A percentile compares a stretch with the other conserved stretches of the same genome.
These are phyloP conservation scores for Botrytis hyacinthi DNA, from an alignment of 2,329 filamentous ascomycete species.

Conservation along the genomic window DNA sequence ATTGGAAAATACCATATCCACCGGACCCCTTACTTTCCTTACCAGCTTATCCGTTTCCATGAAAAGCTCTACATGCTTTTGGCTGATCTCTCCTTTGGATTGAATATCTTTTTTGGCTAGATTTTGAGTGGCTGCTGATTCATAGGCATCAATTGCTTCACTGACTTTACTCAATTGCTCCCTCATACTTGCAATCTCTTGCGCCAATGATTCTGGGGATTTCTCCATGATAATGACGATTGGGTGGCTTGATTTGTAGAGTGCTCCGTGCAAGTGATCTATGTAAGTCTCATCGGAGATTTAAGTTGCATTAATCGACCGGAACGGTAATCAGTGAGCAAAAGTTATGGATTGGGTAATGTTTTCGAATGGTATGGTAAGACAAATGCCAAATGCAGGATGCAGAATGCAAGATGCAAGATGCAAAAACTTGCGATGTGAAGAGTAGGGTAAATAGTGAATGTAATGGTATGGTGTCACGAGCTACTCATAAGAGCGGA, in stretches of 20 bases:
- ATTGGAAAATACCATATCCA: constrained; percentile 19
- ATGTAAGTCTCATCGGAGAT: neutral
- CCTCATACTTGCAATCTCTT: constrained; percentile 15
- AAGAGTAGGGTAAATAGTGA: neutral
- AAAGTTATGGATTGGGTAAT: neutral
- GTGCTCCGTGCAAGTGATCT: neutral
- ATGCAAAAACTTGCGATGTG: neutral
- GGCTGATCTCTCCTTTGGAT: neutral
- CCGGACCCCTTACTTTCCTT: constrained; percentile 9
- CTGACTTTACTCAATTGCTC: constrained; percentile 13
- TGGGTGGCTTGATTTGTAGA: neutral
- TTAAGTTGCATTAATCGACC: neutral
- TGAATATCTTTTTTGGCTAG: neutral
- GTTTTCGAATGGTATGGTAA: neutral
- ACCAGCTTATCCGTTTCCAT: constrained; percentile 11
- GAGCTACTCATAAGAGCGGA: neutral
- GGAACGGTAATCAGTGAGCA: neutral
- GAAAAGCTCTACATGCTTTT: constrained; percentile 17
- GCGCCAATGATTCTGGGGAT: constrained; percentile 3
- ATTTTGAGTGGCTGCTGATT: constrained; percentile 1
- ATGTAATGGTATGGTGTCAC: neutral
- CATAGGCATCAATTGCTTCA: constrained; percentile 10
- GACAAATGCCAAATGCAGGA: neutral
- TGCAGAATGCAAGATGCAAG: neutral
- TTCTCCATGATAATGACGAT: constrained; percentile 1